A percentile compares a stretch with the other conserved stretches of the same genome.
Conservation (phyloP, 495 filamentous ascomycete species). For the Lasiosphaeris hirsuta region DNA sequence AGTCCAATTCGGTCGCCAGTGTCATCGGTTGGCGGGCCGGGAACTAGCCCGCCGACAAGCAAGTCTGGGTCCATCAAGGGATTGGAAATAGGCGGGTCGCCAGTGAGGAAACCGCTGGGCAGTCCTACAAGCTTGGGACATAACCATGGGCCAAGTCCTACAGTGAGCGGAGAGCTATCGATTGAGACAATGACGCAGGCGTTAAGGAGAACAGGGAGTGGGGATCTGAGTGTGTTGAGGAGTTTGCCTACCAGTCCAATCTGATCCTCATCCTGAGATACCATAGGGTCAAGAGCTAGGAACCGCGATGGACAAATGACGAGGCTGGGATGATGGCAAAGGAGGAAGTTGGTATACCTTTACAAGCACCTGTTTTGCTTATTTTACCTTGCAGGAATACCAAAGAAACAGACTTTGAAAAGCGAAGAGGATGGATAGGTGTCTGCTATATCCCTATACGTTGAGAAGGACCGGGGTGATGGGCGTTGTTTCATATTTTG, state of each 20-base stretch:
- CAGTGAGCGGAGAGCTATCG: conserved; percentile 63
- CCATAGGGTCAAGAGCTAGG: background rate
- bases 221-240: conserved; percentile 63
- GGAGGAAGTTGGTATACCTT: too few species aligned
- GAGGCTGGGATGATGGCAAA: too few species aligned
- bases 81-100: conserved; percentile 51
- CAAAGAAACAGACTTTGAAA: too few species aligned
- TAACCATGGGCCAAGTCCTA: conserved; percentile 17
- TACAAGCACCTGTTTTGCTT: too few species aligned
- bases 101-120: conserved; percentile 49
- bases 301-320: background rate
- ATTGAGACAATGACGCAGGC: conserved; percentile 93
- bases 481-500: too few species aligned
- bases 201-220: conserved; percentile 73
- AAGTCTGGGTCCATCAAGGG: conserved; percentile 64
- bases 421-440: too few species aligned
- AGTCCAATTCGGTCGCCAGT: conserved; percentile 68
- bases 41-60: conserved; percentile 65
- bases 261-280: background rate
- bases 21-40: conserved; percentile 53
- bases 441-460: too few species aligned
- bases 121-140: conserved; percentile 39
- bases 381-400: too few species aligned
- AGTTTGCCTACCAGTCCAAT: conserved; percentile 62
- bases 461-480: too few species aligned